Base-by-base conservation (phyloP, 768 basidiomycete species). In the Termitomyces heimii region DNA sequence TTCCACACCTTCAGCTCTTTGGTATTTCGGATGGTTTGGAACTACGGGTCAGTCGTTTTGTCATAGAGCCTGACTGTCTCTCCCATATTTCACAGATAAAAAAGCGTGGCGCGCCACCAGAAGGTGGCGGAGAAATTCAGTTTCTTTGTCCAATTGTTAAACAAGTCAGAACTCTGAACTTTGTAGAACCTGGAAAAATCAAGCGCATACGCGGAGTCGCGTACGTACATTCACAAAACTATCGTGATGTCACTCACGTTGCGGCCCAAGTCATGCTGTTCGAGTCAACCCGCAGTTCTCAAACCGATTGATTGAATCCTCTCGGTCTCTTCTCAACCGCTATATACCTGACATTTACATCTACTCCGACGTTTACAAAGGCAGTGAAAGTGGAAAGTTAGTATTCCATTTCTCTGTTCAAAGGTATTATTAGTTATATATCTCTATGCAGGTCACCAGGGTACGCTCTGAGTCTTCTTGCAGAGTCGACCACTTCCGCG, bases 341-440 rank as follows among this genome's bases (percentile, higher is more conserved):
- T 97, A 91, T 70, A 97, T 98, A 57, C 96, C 97, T 37, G 97
- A 99, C 68, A 94, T 98, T 29, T 98, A 98, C 72, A 83, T 99
- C 39, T 96, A 98, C 70, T 96, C 97, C 4, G 97, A 99, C 62
- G 94, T 98, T 24, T 98, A 97, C 74, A 96, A 97, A 69, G 95
- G 95, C 7, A 91, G 92, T 18, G 97, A 98, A 60, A 94, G 93
- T 62, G 96, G 96, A 71, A 98, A 94, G 95, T 95, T 63, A 60
- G 94, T 74, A 0, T 28, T 48, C 5, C 8, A 14, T 34, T 9
- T 43, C 3, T 48, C 7, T 18, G 16, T 13, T 24, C 10, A 12
- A 18, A 28, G 20, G 45, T 39, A 4, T 50, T 3, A 22, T 40
- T 4, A 39, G 18, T 28, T 12, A 44, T 10, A 5, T 39, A 22